These are phyloP conservation scores for Xenoacremonium recifei DNA, from an alignment of 2,329 filamentous ascomycete genomes.

Conservation along the genomic window DNA sequence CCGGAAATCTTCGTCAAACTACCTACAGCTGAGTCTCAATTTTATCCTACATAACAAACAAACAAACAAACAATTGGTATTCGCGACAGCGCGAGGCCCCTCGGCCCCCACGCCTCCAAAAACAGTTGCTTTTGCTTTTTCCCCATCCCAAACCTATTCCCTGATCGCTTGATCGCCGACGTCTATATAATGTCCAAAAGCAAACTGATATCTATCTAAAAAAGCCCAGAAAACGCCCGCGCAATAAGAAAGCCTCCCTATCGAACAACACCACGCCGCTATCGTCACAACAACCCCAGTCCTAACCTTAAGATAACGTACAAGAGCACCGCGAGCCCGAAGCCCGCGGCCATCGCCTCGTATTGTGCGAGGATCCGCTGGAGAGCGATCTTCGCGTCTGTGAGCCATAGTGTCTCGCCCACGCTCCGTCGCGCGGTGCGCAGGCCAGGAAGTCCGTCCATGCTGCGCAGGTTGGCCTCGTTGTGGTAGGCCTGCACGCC, in stretches of 20 bases:
- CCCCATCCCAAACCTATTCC: too few relatives aligned
- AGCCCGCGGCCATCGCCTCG: slow-evolving; percentile 32
- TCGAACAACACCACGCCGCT: too few relatives aligned
- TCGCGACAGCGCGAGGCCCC: too few relatives aligned
- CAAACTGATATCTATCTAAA: not conserved
- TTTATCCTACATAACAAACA: too few relatives aligned
- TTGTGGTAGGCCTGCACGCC: slow-evolving; percentile 55
- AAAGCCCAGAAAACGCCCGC: not conserved
- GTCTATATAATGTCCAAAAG: not conserved
- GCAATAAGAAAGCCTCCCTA: slow-evolving; percentile 2
- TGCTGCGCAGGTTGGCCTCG: slow-evolving; percentile 51
- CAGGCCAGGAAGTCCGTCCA: slow-evolving; percentile 60
- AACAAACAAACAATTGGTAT: too few relatives aligned
- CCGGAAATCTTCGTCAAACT: too few relatives aligned
- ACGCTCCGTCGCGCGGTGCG: slow-evolving; percentile 48
- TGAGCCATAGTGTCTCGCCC: slow-evolving; percentile 46
- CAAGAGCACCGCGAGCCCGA: slow-evolving; percentile 29
- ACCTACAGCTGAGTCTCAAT: too few relatives aligned
- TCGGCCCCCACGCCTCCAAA: too few relatives aligned
- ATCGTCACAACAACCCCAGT: slow-evolving; percentile 15
- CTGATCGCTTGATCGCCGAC: too few relatives aligned
- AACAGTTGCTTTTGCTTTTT: too few relatives aligned
- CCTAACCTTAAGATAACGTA: slow-evolving; percentile 25
- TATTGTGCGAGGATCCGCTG: slow-evolving; percentile 28
- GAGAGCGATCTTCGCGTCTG: slow-evolving; percentile 32